These are phyloP conservation scores for Solanum dulcamara DNA, from an alignment of 257 asterid genomes.

Conservation along the genomic window DNA sequence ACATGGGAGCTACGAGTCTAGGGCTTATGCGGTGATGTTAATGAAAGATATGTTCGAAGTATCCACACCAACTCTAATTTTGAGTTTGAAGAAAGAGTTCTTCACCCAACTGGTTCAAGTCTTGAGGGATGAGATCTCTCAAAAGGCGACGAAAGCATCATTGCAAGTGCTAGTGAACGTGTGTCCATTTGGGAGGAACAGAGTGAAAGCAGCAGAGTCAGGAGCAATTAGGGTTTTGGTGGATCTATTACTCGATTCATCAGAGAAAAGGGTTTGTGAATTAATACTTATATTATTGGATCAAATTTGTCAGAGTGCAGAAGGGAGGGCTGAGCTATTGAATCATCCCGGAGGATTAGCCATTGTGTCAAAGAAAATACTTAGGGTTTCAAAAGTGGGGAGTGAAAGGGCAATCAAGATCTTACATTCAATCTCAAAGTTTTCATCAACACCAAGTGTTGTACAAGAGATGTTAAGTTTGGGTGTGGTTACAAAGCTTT, in stretches of 20 bases:
- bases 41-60: conserved; percentile 31
- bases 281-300: conserved; percentile 40
- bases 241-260: conserved; percentile 37
- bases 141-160: conserved; percentile 32
- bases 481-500: conserved; percentile 64
- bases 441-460: conserved; percentile 34
- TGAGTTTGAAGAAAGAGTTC: conserved; percentile 9
- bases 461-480: conserved; percentile 59
- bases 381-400: conserved; percentile 60
- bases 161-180: conserved; percentile 25
- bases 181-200: conserved; percentile 52
- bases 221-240: conserved; percentile 28
- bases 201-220: conserved; percentile 48
- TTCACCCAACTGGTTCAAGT: conserved; percentile 35
- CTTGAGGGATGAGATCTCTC: conserved; percentile 33
- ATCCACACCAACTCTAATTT: conserved; percentile 23
- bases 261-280: conserved; percentile 34
- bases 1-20: conserved; percentile 49
- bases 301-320: conserved; percentile 62
- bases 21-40: conserved; percentile 44
- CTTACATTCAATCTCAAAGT: conserved; percentile 41
- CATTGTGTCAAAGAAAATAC: conserved; percentile 62
- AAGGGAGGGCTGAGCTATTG: conserved; percentile 65
- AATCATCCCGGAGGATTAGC: conserved; percentile 76
- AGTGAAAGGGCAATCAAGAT: conserved; percentile 62